A percentile compares a stretch with the other conserved stretches of the same genome.
Evolutionary conservation across 148 eudicot species (phyloP).

Genomic region (Silene latifolia): DNA sequence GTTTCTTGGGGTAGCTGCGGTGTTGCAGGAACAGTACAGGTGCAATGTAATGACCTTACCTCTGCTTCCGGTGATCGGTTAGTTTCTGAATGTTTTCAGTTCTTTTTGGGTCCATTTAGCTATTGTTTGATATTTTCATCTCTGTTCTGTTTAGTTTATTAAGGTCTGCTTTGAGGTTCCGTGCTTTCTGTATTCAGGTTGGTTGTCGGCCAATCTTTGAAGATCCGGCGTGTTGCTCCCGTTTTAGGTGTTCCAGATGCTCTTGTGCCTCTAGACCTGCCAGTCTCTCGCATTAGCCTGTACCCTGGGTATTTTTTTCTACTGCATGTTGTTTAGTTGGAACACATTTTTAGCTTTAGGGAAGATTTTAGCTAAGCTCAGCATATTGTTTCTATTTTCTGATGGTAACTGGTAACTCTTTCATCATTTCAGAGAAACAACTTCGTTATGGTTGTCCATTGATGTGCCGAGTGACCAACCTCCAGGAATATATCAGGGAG

Average conservation of each 20-base stretch:
- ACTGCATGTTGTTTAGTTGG: neutral
- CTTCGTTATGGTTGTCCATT: slow-evolving; percentile 78
- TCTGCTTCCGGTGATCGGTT: slow-evolving; percentile 85
- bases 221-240: slow-evolving; percentile 75
- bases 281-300: slow-evolving; percentile 59
- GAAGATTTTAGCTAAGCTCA: neutral
- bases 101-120: neutral
- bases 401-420: slow-evolving; percentile 29
- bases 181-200: slow-evolving; percentile 46
- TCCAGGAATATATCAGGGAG: slow-evolving; percentile 92
- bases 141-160: neutral
- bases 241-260: slow-evolving; percentile 98
- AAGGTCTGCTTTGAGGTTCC: slow-evolving; percentile 1
- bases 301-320: slow-evolving; percentile 62
- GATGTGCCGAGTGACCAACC: slow-evolving; percentile 74
- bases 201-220: slow-evolving; percentile 63
- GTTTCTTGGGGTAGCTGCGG: slow-evolving; percentile 73
- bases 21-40: slow-evolving; percentile 74
- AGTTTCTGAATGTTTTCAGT: slow-evolving; percentile 17
- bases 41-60: slow-evolving; percentile 78
- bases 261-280: slow-evolving; percentile 89
- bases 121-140: slow-evolving; percentile 5
- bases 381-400: slow-evolving; percentile 15
- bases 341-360: neutral
- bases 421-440: slow-evolving; percentile 71